Evolutionary conservation across 192 early-diverging fungal species (phyloP).

Genomic region (Coemansia sp.): DNA sequence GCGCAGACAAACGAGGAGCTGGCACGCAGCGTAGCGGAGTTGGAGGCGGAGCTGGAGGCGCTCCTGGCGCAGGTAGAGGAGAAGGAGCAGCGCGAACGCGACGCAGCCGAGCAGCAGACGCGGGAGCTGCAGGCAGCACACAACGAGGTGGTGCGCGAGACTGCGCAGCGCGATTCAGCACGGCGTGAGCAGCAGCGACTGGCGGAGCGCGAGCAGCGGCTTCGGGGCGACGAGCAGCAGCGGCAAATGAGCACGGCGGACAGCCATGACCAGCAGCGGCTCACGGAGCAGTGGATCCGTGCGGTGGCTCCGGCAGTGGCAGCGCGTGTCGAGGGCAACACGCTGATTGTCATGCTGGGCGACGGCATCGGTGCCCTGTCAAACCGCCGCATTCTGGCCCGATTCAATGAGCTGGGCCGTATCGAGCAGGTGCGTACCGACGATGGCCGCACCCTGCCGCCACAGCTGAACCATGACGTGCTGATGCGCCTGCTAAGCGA

Average conservation of each 20-base stretch:
- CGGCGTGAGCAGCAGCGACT: constrained; percentile 39
- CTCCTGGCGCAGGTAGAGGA: constrained; percentile 26
- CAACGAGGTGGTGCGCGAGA: constrained; percentile 51
- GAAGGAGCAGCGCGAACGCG: constrained; percentile 42
- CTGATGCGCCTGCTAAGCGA: constrained; percentile 47
- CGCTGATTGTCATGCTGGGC: constrained; percentile 44
- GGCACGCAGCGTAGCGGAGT: constrained; percentile 11
- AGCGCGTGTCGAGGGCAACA: constrained; percentile 46
- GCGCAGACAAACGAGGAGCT: constrained; percentile 37
- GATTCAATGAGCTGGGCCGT: constrained; percentile 40
- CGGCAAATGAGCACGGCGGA: constrained; percentile 37
- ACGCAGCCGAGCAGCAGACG: constrained; percentile 44
- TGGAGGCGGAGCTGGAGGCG: constrained; percentile 40
- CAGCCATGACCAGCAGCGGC: constrained; percentile 51
- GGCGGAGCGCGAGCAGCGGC: constrained; percentile 32
- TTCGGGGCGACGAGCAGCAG: constrained; percentile 48
- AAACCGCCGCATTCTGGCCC: constrained; percentile 39
- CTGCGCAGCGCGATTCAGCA: constrained; percentile 39
- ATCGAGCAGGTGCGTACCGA: constrained; percentile 38
- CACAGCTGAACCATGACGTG: constrained; percentile 32
- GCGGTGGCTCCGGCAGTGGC: constrained; percentile 44
- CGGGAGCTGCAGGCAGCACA: constrained; percentile 49
- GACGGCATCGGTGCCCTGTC: constrained; percentile 49
- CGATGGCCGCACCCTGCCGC: constrained; percentile 43
- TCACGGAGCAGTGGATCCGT: constrained; percentile 43